Evolutionary conservation across 2,329 filamentous ascomycete species (phyloP), one percentile per base, ranked within the genome.

Genomic region (Venturia carpophila): DNA sequence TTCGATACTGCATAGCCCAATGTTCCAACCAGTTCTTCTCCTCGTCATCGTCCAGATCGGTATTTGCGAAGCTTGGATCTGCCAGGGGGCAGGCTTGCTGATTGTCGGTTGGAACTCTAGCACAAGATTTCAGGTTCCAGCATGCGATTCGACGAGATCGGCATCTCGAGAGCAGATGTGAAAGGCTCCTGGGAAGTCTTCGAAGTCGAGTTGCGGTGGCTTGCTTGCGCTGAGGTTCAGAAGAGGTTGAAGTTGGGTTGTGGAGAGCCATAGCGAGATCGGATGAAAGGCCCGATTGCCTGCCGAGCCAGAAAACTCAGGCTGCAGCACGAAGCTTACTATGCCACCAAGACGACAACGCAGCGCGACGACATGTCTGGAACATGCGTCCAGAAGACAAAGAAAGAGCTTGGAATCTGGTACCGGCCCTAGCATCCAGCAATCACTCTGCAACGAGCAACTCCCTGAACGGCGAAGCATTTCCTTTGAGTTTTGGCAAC

Each of bases 251-350:
- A 27, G 21, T 52, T 52, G 47, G 47, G 47, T 52, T 52, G 47
- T 24, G 47, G 47, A 27, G 47, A 52, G 47, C 47, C 24, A 27
- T 27, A 21, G 47, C 47, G 13, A 52, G 47, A 52, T 52, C 24
- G 47, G 47, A 52, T 27, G 47, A 21, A 52, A 52, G 47, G 47
- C n/a, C 47, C 47, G 47, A 52, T 52, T 52, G 47, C 21, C n/a
- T 27, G 10, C n/a, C 47, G 21, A 27, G 11, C 47, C 47, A 52
- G 47, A 21, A 10, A 15, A 15, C 39, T n/a, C n/a, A n/a, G n/a
- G n/a, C n/a, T 41, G 9, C 10, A 15, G 39, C 39, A 41, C 39
- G 39, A 41, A 41, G 39, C 39, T 41, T 41, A 11, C 9, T 27
- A 13, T 21, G 13, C 21, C 47, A 27, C 21, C 21, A 52, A 52